Percentiles rank a stretch among this genome's conserved stretches.
These are phyloP conservation scores for Dichotomocladium elegans DNA, from an alignment of 371 early-diverging fungal species.

Conservation along the genomic window DNA sequence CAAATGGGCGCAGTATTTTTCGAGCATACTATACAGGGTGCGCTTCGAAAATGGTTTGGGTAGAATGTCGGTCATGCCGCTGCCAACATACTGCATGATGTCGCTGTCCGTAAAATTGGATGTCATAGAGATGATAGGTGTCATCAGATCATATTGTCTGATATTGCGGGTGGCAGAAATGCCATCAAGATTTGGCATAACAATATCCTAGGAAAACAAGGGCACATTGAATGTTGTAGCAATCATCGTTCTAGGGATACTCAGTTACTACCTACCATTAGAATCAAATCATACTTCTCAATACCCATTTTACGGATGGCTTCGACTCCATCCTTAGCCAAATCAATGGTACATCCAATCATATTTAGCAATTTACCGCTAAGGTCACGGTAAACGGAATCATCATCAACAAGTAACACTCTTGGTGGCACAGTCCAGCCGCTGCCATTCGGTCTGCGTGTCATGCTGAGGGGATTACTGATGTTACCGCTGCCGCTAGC, in stretches of 20 bases:
- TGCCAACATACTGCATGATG: constrained; percentile 64
- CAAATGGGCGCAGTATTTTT: constrained; percentile 62
- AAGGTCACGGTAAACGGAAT: constrained; percentile 63
- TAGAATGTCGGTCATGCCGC: constrained; percentile 81
- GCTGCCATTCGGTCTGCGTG: constrained; percentile 10
- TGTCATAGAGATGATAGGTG: constrained; percentile 84
- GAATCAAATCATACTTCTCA: constrained; percentile 71
- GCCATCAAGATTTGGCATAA: constrained; percentile 77
- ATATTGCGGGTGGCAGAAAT: constrained; percentile 70
- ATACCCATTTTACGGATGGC: constrained; percentile 64
- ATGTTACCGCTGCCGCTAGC: neutral
- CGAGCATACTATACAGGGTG: constrained; percentile 51
- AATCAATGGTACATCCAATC: constrained; percentile 70
- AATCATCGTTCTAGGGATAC: too few species aligned
- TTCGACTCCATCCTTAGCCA: constrained; percentile 70
- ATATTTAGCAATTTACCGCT: constrained; percentile 59
- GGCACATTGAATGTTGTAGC: too few species aligned
- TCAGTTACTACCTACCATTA: constrained; percentile 55
- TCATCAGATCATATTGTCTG: constrained; percentile 66
- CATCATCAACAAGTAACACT: constrained; percentile 77
- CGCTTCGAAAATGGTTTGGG: constrained; percentile 74
- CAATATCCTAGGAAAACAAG: constrained; percentile 55
- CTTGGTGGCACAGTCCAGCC: constrained; percentile 67
- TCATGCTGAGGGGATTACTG: neutral
- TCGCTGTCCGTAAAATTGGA: constrained; percentile 65